phyloP scores from a whole-genome alignment of 2,329 filamentous ascomycete genomes.

The Aspergillus pseudoglaucus region DNA sequence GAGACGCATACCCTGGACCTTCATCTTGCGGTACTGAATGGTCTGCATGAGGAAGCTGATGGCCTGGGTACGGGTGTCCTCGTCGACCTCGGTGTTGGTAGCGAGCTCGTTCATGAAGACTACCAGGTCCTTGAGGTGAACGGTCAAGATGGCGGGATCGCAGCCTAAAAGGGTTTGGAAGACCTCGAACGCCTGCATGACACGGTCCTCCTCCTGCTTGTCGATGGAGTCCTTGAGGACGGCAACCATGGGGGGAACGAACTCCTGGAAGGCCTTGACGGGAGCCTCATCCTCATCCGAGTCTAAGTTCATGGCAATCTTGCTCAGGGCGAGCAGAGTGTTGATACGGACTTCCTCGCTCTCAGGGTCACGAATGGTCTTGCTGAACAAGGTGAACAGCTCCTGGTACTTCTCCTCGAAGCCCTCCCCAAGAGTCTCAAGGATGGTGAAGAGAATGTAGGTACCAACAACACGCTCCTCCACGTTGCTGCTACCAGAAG shows the following conservation, averaged over 20 bases:
- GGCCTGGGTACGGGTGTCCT: conserved; percentile 82
- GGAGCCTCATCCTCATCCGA: conserved; percentile 74
- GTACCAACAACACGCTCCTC: conserved; percentile 82
- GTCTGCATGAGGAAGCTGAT: conserved; percentile 90
- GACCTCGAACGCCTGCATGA: conserved; percentile 87
- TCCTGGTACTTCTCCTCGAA: conserved; percentile 75
- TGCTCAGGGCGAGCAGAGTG: conserved; percentile 83
- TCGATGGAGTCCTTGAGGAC: conserved; percentile 81
- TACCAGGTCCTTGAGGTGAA: conserved; percentile 83
- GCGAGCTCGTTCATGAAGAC: conserved; percentile 90
- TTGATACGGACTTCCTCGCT: conserved; percentile 92
- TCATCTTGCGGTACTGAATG: conserved; percentile 87
- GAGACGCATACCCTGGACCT: conserved; percentile 84
- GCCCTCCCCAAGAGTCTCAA: conserved; percentile 78
- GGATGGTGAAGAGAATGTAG: conserved; percentile 85
- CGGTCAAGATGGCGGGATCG: conserved; percentile 73
- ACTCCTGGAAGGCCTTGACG: conserved; percentile 67
- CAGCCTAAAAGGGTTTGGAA: conserved; percentile 93
- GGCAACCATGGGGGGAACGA: conserved; percentile 81
- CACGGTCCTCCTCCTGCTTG: conserved; percentile 74
- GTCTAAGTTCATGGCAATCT: conserved; percentile 79
- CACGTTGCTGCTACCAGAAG: conserved; percentile 67
- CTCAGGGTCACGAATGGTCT: conserved; percentile 82
- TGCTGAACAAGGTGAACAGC: conserved; percentile 75
- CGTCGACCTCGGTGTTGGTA: conserved; percentile 67